These are phyloP conservation scores for Chaetomiaceae sp. DNA, from an alignment of 2,329 filamentous ascomycete species.

Conservation along the genomic window DNA sequence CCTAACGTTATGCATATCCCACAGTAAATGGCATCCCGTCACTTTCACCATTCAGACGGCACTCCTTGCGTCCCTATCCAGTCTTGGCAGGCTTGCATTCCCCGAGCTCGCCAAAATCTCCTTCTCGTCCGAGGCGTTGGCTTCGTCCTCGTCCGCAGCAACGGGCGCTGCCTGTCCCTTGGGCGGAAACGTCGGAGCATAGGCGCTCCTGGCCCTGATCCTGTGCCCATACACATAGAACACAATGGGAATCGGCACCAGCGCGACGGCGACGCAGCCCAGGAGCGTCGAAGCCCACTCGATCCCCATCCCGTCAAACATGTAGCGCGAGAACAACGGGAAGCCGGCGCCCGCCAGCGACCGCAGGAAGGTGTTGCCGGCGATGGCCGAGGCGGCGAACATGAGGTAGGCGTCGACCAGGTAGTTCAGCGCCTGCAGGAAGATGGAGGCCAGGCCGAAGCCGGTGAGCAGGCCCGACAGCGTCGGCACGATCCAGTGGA, in stretches of 20 bases:
- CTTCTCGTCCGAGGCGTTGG: slow-evolving; percentile 28
- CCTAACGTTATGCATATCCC: not conserved
- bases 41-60: slow-evolving; percentile 3
- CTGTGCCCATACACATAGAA: slow-evolving; percentile 58
- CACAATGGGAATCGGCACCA: slow-evolving; percentile 59
- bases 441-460: slow-evolving; percentile 77
- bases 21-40: not conserved
- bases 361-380: slow-evolving; percentile 76
- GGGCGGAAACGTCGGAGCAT: slow-evolving; percentile 44
- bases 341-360: slow-evolving; percentile 75
- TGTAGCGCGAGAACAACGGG: slow-evolving; percentile 71
- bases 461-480: slow-evolving; percentile 61
- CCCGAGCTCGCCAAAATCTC: slow-evolving; percentile 34
- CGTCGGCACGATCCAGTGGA: slow-evolving; percentile 63
- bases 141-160: slow-evolving; percentile 15
- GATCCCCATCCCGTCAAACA: slow-evolving; percentile 60
- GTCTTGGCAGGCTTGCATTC: slow-evolving; percentile 34
- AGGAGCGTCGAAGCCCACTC: slow-evolving; percentile 59
- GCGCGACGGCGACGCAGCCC: slow-evolving; percentile 52
- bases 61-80: slow-evolving; percentile 22
- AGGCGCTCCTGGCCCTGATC: slow-evolving; percentile 53
- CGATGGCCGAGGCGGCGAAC: slow-evolving; percentile 75
- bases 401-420: slow-evolving; percentile 70
- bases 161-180: slow-evolving; percentile 25
- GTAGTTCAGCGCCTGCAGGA: slow-evolving; percentile 77